phyloP scores from a whole-genome alignment of 2,329 filamentous ascomycete species.

The Huntiella omanensis region DNA sequence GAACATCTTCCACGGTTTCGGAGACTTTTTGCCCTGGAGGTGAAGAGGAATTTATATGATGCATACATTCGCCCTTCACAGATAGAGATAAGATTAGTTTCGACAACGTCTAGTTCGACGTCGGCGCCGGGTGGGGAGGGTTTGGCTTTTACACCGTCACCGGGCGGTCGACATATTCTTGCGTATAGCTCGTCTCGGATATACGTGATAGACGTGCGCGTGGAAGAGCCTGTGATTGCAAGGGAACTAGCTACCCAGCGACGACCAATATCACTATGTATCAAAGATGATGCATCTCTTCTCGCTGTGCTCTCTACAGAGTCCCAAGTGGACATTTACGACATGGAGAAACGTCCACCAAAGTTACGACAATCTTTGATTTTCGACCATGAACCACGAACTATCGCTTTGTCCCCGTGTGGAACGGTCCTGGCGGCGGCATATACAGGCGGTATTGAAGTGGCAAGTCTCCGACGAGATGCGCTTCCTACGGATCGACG shows the following conservation, averaged over 20 bases:
- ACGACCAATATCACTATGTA: conserved; percentile 56
- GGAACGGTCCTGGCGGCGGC: conserved; percentile 69
- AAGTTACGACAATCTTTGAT: conserved; percentile 56
- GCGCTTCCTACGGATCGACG: conserved; percentile 48
- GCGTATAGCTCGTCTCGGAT: conserved; percentile 76
- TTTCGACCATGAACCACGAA: conserved; percentile 58
- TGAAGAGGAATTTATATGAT: conserved; percentile 61
- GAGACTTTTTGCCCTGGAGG: conserved; percentile 46
- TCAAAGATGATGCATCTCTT: conserved; percentile 57
- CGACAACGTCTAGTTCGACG: conserved; percentile 66
- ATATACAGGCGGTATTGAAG: conserved; percentile 77
- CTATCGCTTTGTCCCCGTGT: conserved; percentile 64
- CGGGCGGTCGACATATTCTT: conserved; percentile 53
- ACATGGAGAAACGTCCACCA: conserved; percentile 44
- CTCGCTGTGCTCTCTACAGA: conserved; percentile 66
- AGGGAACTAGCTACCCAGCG: conserved; percentile 66
- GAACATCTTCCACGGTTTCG: conserved; percentile 40
- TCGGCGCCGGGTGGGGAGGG: conserved; percentile 70
- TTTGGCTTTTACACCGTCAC: conserved; percentile 66
- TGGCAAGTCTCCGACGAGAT: conserved; percentile 51
- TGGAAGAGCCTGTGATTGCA: conserved; percentile 40
- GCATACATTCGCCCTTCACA: conserved; percentile 51
- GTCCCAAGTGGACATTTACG: conserved; percentile 75
- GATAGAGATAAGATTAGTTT: conserved; percentile 62
- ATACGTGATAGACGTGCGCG: conserved; percentile 53